Evolutionary conservation across 345 rosid genomes (phyloP), one percentile per base, ranked within the genome.

Genomic region (Zanthoxylum bungeanum): DNA sequence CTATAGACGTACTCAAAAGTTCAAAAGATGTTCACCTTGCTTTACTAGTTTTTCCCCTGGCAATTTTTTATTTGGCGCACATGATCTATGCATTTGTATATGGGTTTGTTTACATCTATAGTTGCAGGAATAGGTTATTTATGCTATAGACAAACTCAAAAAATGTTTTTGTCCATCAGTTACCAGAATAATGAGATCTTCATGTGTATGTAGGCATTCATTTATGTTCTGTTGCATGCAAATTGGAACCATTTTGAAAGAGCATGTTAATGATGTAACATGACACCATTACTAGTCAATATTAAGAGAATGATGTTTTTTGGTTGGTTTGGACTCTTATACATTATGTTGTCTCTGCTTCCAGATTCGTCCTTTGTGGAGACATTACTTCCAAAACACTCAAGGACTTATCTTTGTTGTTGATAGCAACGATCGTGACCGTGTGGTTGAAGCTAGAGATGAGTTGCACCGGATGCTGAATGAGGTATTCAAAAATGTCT

Each of bases 321-420:
- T 44, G 49, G 49, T 14, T 4, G 2, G 16, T 44, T 14, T 69
- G 46, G n/a, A 27, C 7, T 12, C 65, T 42, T 21, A 9, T 19
- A 27, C 25, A 30, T 21, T 21, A 7, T 22, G 25, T n/a, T 31
- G 36, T 34, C 25, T 50, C 31, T 28, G 4, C 27, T 30, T 62
- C 33, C 83, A 84, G 91, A 83, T 87, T 65, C 88, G 87, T 31
- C 91, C 88, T 33, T 49, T 86, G 79, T 86, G 91, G 91, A 82
- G 91, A 73, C 91, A 86, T 70, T 86, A 86, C 75, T 86, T 91
- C 81, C 92, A 89, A 73, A 91, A 91, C 78, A 91, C 97, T 16
- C 97, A 89, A 68, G 93, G 97, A 55, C 91, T 91, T 3, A 91
- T 91, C 81, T 91, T 91, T 67, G 97, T 91, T 59, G 97, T 91